These are phyloP conservation scores for Cladophialophora psammophila DNA, from an alignment of 2,329 filamentous ascomycete species.

Conservation along the genomic window DNA sequence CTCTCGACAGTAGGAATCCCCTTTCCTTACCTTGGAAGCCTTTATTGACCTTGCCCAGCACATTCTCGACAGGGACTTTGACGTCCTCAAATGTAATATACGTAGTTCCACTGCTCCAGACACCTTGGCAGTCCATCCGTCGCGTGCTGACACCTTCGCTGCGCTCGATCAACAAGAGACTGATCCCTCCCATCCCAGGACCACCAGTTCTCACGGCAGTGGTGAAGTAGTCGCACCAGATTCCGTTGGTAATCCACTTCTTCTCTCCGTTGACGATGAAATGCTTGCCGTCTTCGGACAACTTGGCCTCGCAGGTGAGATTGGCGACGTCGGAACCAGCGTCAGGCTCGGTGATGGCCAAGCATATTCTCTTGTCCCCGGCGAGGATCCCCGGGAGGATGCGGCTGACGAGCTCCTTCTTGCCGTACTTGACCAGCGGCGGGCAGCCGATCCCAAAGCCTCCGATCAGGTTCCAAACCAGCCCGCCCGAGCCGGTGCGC, in stretches of 20 bases:
- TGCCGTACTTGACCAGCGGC: constrained; percentile 89
- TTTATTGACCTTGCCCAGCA: constrained; percentile 97
- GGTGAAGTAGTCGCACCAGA: constrained; percentile 98
- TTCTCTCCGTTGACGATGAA: constrained; percentile 99
- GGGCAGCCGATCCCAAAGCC: constrained; percentile 97
- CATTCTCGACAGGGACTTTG: constrained; percentile 98
- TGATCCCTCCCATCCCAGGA: constrained; percentile 90
- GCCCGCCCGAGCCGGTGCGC: constrained; percentile 84
- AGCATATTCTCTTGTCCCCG: constrained; percentile 95
- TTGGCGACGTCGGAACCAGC: constrained; percentile 96
- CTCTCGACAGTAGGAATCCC: background rate
- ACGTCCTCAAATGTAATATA: constrained; percentile 99
- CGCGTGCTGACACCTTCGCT: constrained; percentile 87
- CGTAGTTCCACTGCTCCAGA: constrained; percentile 93
- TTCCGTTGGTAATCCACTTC: constrained; percentile 99
- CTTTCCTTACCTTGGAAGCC: constrained; percentile 77
- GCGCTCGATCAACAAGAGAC: constrained; percentile 90
- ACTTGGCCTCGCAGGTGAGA: constrained; percentile 92
- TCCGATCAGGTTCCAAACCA: constrained; percentile 96
- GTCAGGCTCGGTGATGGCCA: constrained; percentile 96
- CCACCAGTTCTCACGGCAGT: constrained; percentile 91
- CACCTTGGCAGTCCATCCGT: constrained; percentile 98
- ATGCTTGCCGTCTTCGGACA: constrained; percentile 94
- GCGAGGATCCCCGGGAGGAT: constrained; percentile 86
- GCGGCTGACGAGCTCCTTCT: constrained; percentile 81